Conservation (phyloP, 2,329 filamentous ascomycete species). For the Alternaria sp. region DNA sequence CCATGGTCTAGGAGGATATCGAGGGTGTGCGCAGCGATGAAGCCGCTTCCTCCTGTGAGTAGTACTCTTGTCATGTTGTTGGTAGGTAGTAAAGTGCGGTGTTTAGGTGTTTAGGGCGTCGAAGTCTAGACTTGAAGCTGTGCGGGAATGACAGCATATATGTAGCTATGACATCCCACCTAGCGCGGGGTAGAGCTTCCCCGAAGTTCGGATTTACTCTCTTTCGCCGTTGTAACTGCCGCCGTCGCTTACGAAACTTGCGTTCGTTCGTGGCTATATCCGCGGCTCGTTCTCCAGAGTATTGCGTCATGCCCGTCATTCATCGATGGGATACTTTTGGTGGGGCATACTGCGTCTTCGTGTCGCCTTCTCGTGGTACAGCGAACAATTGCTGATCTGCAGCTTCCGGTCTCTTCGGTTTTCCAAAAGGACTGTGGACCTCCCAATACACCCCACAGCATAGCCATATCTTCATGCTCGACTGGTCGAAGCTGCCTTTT, state of each 20-base stretch:
- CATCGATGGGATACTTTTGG: slow-evolving; percentile 12
- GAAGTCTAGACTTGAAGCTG: background rate
- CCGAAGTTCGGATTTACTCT: slow-evolving; percentile 16
- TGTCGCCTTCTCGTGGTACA: slow-evolving; percentile 7
- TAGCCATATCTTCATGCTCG: slow-evolving; percentile 25
- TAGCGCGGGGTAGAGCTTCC: slow-evolving; percentile 20
- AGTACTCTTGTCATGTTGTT: slow-evolving; percentile 48
- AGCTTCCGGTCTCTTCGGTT: slow-evolving; percentile 12
- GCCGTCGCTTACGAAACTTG: slow-evolving; percentile 13
- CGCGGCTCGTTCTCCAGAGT: background rate
- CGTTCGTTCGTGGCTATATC: slow-evolving; percentile 12
- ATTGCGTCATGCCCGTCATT: slow-evolving; percentile 17
- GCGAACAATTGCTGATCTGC: slow-evolving; percentile 22
- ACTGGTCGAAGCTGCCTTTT: background rate
- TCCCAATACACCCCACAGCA: slow-evolving; percentile 28
- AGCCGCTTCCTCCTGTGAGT: slow-evolving; percentile 64
- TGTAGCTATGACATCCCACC: slow-evolving; percentile 11
- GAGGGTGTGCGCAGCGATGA: slow-evolving; percentile 70
- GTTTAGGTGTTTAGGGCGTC: background rate
- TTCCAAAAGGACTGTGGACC: slow-evolving; percentile 21
- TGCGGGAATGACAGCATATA: slow-evolving; percentile 14
- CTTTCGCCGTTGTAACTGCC: slow-evolving; percentile 12
- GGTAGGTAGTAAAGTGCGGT: background rate
- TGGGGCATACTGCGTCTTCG: slow-evolving; percentile 12
- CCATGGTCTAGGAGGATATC: slow-evolving; percentile 63